Evolutionary conservation across 257 asterid species (phyloP), one percentile per base, ranked within the genome.

Genomic region (Solanum virginianum): DNA sequence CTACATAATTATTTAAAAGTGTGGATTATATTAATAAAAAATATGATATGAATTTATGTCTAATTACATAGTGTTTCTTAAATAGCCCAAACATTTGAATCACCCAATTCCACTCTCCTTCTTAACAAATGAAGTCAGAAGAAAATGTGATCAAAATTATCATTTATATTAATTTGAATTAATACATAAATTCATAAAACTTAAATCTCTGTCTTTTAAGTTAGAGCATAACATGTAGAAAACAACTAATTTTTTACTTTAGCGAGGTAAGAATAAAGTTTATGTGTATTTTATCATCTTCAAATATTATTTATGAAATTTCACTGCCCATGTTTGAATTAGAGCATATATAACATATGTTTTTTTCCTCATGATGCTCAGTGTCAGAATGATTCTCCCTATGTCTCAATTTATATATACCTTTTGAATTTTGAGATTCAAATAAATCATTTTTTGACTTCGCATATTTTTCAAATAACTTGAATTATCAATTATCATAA

Each of bases 71-170:
- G 39, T 36, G 39, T 36, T 4, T 36, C 39, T 16, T 17, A 69
- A 69, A 39, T 18, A 39, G 79, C 53, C 79, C 79, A 17, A 69
- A 69, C 79, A 39, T 69, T 69, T 26, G 79, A 39, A 18, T 39
- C 29, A 18, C 53, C 4, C 53, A 39, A 69, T 69, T 39, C 17
- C 51, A 2, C 79, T 0, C 2, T 39, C 53, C 11, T 10, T 39
- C 39, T 39, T 17, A 69, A 69, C 11, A 69, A 69, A 69, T 69
- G 79, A 69, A 69, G 13, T 39, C 39, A 1, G 53, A 9, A 16
- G 53, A 70, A 17, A 17, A 69, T 39, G 79, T 69, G 16, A 10
- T 70, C 53, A 66, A 29, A 66, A 29, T 65, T 65, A 29, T 66
- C 32, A 29, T 15, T 29, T 29, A 69, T 17, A 39, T 17, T 69